A percentile compares a stretch with the other conserved stretches of the same genome.
phyloP scores from a whole-genome alignment of 495 filamentous ascomycete species.

The Annulohypoxylon stygium region DNA sequence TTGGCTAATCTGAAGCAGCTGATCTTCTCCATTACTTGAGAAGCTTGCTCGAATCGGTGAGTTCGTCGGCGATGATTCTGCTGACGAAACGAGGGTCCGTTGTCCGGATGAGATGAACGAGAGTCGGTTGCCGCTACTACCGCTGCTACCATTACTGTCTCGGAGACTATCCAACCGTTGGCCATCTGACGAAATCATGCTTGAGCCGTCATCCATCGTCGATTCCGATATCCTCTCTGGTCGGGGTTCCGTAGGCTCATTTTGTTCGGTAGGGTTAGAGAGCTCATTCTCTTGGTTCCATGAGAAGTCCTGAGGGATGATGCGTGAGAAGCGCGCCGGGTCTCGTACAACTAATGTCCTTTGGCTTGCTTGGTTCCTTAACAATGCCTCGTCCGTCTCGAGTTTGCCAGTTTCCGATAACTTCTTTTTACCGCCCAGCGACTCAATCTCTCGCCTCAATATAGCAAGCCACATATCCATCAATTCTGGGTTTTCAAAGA shows the following conservation, averaged over 20 bases:
- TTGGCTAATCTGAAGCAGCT: constrained; percentile 37
- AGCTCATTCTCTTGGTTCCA: constrained; percentile 50
- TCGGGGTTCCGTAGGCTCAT: constrained; percentile 24
- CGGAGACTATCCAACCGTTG: constrained; percentile 63
- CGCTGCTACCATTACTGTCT: constrained; percentile 58
- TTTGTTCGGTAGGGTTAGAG: constrained; percentile 39
- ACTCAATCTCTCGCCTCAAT: constrained; percentile 76
- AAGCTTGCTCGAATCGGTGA: constrained; percentile 65
- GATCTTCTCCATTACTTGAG: constrained; percentile 55
- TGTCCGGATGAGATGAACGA: constrained; percentile 73
- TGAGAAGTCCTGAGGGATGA: constrained; percentile 52
- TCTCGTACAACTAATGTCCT: constrained; percentile 66
- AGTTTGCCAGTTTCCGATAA: constrained; percentile 69
- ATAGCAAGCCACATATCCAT: constrained; percentile 87
- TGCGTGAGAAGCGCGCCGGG: constrained; percentile 58
- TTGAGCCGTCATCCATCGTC: constrained; percentile 59
- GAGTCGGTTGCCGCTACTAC: constrained; percentile 64
- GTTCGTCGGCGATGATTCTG: constrained; percentile 64
- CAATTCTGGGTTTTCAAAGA: constrained; percentile 82
- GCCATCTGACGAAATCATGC: constrained; percentile 63
- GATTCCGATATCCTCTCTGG: constrained; percentile 36
- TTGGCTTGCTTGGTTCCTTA: constrained; percentile 64
- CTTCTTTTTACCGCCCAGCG: constrained; percentile 74
- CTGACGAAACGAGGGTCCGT: constrained; percentile 67
- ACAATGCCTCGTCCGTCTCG: constrained; percentile 52